phyloP scores from a whole-genome alignment of 106 monocot genomes.

The Allium cepa region DNA sequence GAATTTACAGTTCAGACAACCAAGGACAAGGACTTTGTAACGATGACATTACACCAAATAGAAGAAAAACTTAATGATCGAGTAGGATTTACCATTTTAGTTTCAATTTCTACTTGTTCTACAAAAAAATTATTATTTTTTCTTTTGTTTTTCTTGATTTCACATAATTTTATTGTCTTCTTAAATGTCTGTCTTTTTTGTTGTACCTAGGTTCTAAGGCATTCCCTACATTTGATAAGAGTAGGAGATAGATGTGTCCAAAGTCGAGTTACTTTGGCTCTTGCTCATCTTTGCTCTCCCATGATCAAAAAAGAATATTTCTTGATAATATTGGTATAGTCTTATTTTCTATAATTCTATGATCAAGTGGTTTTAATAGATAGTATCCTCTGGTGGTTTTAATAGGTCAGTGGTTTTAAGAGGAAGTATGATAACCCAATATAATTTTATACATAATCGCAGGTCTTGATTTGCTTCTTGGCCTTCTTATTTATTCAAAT shows the following conservation, averaged over 20 bases:
- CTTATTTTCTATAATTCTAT: too few relatives aligned
- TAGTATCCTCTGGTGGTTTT: too few relatives aligned
- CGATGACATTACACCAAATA: slow-evolving; percentile 94
- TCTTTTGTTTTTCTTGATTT: background rate
- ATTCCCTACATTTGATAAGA: slow-evolving; percentile 86
- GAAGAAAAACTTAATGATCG: slow-evolving; percentile 93
- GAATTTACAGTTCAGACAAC: slow-evolving; percentile 99
- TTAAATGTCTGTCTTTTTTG: background rate
- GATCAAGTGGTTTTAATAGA: too few relatives aligned
- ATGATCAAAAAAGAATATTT: slow-evolving; percentile 84
- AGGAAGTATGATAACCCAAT: too few relatives aligned
- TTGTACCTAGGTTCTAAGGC: slow-evolving; percentile 62
- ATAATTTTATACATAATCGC: background rate
- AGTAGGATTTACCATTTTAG: slow-evolving; percentile 38
- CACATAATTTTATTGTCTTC: background rate
- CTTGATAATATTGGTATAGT: slow-evolving; percentile 80
- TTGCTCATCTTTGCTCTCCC: slow-evolving; percentile 87
- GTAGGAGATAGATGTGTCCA: slow-evolving; percentile 75
- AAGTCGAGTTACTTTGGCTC: slow-evolving; percentile 72
- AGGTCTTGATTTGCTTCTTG: slow-evolving; percentile 91
- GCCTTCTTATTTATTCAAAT: slow-evolving; percentile 62
- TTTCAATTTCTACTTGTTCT: background rate
- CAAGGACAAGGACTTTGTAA: slow-evolving; percentile 96
- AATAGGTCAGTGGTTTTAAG: too few relatives aligned
- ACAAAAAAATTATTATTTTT: background rate